These are phyloP conservation scores for Saccharomyces hybrid DNA, from an alignment of 1,139 yeast genomes.

Conservation along the genomic window DNA sequence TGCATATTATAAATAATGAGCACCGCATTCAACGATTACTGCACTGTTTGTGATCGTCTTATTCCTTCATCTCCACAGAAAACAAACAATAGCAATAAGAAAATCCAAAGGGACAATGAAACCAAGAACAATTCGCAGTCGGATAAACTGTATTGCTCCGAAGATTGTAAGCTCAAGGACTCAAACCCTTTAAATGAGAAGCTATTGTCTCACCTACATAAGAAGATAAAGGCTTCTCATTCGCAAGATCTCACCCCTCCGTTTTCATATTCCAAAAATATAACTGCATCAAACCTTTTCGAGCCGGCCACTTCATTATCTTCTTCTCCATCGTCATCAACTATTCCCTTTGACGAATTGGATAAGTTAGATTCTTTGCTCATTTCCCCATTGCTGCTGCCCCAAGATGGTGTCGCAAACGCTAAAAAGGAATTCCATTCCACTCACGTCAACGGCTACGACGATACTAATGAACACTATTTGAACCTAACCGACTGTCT, in stretches of 20 bases:
- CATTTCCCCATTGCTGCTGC: constrained; percentile 2
- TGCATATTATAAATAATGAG: constrained; percentile 13
- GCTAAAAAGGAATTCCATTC: not conserved
- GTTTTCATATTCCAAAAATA: not conserved
- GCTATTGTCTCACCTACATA: not conserved
- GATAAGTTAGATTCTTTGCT: not conserved
- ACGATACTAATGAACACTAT: not conserved
- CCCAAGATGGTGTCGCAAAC: not conserved
- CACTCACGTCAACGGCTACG: not conserved
- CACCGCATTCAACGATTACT: constrained; percentile 56
- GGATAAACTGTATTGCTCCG: constrained; percentile 51
- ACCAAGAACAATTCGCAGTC: not conserved
- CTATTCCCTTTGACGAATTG: not conserved
- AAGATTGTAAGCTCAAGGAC: constrained; percentile 44
- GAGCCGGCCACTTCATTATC: not conserved
- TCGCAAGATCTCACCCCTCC: not conserved
- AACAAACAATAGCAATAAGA: not conserved
- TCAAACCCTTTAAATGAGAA: constrained; percentile 11
- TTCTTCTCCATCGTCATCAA: not conserved
- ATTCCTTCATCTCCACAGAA: constrained; percentile 27
- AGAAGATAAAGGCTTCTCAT: constrained; percentile 5
- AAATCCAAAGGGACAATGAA: not conserved
- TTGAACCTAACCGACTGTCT: not conserved
- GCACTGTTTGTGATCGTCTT: constrained; percentile 53
- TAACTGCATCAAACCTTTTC: not conserved